Evolutionary conservation across 345 rosid genomes (phyloP).

Genomic region (Eucalyptus coolabah): DNA sequence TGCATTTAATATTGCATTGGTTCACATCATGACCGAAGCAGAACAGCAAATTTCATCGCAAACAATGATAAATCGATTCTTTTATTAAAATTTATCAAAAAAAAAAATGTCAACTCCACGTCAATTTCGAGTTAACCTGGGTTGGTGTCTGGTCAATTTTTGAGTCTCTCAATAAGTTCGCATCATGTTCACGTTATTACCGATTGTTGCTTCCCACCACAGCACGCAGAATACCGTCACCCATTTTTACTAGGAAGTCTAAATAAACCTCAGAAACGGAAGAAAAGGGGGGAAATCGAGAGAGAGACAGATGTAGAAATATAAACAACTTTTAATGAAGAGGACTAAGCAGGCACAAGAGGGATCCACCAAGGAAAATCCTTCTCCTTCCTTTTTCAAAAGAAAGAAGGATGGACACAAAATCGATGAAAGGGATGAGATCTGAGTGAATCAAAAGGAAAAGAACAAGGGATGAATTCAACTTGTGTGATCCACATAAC

Average conservation of each 20-base stretch:
- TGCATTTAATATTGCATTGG: not conserved
- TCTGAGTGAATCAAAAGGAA: not conserved
- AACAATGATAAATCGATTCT: not conserved
- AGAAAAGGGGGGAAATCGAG: not conserved
- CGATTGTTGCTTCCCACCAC: not conserved
- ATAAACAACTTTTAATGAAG: not conserved
- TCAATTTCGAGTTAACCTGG: not conserved
- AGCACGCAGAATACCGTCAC: not conserved
- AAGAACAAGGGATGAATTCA: not conserved
- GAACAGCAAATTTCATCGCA: not conserved
- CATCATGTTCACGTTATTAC: not conserved
- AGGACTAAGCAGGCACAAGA: not conserved
- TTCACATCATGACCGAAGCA: not conserved
- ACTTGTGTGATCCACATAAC: not conserved
- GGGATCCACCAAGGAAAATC: not conserved
- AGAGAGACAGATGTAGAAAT: not conserved
- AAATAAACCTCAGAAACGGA: not conserved
- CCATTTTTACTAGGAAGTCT: not conserved
- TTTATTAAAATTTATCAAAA: not conserved
- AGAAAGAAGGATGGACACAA: not conserved
- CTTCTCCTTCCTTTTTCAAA: not conserved
- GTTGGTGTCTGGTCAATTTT: not conserved
- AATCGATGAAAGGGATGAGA: not conserved
- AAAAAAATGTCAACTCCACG: not conserved
- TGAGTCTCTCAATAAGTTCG: not conserved